Conservation (phyloP, 2,329 filamentous ascomycete species). For the Colletotrichum kahawae region DNA sequence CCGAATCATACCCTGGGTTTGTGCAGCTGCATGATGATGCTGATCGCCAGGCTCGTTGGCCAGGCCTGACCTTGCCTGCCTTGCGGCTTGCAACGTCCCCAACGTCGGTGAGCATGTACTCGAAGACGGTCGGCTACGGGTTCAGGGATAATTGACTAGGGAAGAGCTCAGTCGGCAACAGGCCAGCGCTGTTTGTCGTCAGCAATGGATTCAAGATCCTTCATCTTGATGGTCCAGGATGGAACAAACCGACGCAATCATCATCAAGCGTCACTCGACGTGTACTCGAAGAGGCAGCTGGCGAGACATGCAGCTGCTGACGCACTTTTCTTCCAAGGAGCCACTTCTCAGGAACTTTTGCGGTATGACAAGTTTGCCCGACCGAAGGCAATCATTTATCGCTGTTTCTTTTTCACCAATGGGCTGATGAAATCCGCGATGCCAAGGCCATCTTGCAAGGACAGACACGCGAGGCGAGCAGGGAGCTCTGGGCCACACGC, state of each 20-base stretch:
- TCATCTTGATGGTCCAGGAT: background rate
- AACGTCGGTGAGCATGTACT: background rate
- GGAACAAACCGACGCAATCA: background rate
- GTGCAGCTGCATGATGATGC: constrained; percentile 3
- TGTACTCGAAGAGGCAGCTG: background rate
- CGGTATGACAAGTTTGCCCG: background rate
- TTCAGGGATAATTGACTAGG: background rate
- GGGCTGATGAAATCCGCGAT: background rate
- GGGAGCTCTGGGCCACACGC: background rate
- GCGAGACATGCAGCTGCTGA: background rate
- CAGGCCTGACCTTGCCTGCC: background rate
- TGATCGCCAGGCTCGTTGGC: background rate
- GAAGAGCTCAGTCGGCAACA: background rate
- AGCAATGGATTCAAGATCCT: background rate
- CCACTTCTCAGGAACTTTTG: background rate
- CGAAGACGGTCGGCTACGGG: background rate
- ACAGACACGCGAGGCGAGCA: background rate
- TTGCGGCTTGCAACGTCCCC: background rate
- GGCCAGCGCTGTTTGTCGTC: background rate
- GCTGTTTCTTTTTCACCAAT: background rate
- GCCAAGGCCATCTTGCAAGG: background rate
- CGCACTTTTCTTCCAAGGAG: background rate
- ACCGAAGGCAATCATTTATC: background rate
- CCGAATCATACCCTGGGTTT: background rate
- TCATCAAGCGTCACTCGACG: accelerated